These are phyloP conservation scores for Nymphaea thermarum DNA, from an alignment of 164 flowering plant species.

Conservation along the genomic window DNA sequence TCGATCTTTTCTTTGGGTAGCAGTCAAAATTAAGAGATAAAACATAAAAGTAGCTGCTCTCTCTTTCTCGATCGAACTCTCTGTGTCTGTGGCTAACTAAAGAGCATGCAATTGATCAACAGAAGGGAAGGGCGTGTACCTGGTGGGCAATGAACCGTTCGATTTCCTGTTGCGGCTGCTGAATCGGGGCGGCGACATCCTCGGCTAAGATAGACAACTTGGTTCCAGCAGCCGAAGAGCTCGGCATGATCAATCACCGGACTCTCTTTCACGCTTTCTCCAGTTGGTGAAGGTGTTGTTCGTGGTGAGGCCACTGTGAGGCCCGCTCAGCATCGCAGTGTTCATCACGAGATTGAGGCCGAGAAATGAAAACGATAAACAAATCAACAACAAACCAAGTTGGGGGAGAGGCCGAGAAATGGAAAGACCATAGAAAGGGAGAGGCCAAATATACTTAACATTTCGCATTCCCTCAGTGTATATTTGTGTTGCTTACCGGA, in stretches of 20 bases:
- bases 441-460: background rate
- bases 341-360: conserved; percentile 6
- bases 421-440: background rate
- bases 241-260: background rate
- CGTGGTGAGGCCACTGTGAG: conserved; percentile 45
- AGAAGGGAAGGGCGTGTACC: conserved; percentile 19
- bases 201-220: conserved; percentile 45
- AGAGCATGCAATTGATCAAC: background rate
- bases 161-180: conserved; percentile 53
- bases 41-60: background rate
- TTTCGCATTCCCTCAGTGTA: background rate
- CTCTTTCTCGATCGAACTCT: background rate
- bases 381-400: background rate
- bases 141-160: conserved; percentile 52
- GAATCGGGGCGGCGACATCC: conserved; percentile 42
- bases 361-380: background rate
- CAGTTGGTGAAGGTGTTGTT: conserved; percentile 9
- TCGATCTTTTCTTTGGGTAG: background rate
- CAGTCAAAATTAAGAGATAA: background rate
- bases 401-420: background rate
- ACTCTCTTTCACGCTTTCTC: conserved; percentile 16
- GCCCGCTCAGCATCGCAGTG: conserved; percentile 10
- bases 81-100: background rate
- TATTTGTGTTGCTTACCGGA: conserved; percentile 2
- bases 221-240: background rate